Conservation (phyloP, 768 basidiomycete genomes). For the Tylopilus balloui region DNA sequence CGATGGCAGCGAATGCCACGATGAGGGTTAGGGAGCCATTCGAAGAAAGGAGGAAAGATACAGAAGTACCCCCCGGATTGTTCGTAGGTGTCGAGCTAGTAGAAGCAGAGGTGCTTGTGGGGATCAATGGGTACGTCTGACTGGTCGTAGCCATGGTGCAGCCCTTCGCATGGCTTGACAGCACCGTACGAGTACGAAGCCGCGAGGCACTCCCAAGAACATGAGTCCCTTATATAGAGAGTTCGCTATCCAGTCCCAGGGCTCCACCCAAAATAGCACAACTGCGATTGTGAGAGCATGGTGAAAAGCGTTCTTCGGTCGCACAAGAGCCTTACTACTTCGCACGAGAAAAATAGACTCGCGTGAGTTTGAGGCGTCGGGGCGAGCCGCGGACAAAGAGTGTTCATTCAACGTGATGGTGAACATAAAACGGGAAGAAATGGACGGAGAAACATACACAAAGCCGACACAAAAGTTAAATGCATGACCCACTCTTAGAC, state of each 20-base stretch:
- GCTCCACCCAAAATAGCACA: too few species aligned
- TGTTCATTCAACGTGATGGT: not conserved
- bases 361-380: not conserved
- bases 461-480: not conserved
- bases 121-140: not conserved
- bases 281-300: constrained; percentile 12
- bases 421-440: not conserved
- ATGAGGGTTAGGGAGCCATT: constrained; percentile 50
- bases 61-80: not conserved
- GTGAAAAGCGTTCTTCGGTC: not conserved
- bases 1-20: constrained; percentile 56
- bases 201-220: constrained; percentile 7
- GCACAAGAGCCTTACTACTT: not conserved
- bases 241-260: not conserved
- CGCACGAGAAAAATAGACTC: constrained; percentile 18
- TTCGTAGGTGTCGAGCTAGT: not conserved
- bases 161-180: constrained; percentile 10
- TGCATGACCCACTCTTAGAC: constrained; percentile 8
- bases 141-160: constrained; percentile 16
- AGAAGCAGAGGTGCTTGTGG: constrained; percentile 6
- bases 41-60: constrained; percentile 25
- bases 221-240: constrained; percentile 12
- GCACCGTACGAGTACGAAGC: constrained; percentile 7
- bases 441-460: constrained; percentile 1
- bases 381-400: not conserved